These are phyloP conservation scores for Leucocoprinus sp. DNA, from an alignment of 768 basidiomycete species.

Conservation along the genomic window DNA sequence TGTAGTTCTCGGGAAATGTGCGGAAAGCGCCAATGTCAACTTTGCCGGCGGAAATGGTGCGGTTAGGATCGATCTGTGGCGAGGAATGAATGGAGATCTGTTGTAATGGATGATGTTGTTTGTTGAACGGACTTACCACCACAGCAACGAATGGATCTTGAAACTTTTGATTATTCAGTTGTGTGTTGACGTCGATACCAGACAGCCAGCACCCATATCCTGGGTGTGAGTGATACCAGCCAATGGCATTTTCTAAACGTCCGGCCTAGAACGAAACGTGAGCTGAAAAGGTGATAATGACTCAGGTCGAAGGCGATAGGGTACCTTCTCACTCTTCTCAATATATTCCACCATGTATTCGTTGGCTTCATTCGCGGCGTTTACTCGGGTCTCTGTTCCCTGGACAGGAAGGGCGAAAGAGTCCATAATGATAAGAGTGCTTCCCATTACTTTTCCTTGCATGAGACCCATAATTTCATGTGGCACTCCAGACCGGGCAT, in stretches of 20 bases:
- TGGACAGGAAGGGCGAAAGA: slow-evolving; percentile 96
- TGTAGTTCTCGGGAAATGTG: slow-evolving; percentile 94
- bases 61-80: slow-evolving; percentile 88
- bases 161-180: slow-evolving; percentile 89
- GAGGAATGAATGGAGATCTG: background rate
- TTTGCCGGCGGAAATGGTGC: slow-evolving; percentile 95
- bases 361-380: slow-evolving; percentile 90
- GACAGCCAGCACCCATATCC: slow-evolving; percentile 99
- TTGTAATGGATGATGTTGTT: background rate
- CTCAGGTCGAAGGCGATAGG: background rate
- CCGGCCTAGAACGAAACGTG: slow-evolving; percentile 46
- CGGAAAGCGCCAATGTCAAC: slow-evolving; percentile 99
- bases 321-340: slow-evolving; percentile 69
- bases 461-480: slow-evolving; percentile 99
- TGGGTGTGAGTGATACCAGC: slow-evolving; percentile 99
- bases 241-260: slow-evolving; percentile 79
- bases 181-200: slow-evolving; percentile 97
- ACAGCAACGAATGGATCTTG: slow-evolving; percentile 97
- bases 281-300: background rate
- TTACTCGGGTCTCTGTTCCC: slow-evolving; percentile 97
- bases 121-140: slow-evolving; percentile 52
- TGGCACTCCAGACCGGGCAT: slow-evolving; percentile 92
- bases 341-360: slow-evolving; percentile 98
- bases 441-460: slow-evolving; percentile 89
- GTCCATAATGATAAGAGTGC: slow-evolving; percentile 82